Percentiles rank a stretch among this genome's conserved stretches.
These are phyloP conservation scores for Craspedostauros australis DNA, from an alignment of 108 stramenopile species.

Conservation along the genomic window DNA sequence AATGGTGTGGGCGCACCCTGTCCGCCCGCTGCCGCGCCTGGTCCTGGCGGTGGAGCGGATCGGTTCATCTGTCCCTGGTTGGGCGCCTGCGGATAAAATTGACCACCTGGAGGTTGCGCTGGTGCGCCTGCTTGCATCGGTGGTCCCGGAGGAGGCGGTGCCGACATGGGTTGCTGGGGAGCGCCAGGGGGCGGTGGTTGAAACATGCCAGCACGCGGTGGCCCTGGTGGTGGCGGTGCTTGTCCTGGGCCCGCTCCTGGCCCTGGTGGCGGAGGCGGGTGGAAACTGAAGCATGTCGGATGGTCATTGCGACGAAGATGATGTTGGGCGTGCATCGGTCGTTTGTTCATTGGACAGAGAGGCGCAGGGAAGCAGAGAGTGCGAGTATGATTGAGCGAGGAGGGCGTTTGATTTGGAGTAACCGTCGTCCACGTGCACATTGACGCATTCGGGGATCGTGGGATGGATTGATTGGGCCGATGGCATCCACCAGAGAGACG, in stretches of 20 bases:
- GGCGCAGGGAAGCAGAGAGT: no score
- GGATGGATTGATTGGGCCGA: no score
- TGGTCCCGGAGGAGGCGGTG: conserved; percentile 3
- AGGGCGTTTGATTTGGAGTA: no score
- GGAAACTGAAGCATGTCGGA: no score
- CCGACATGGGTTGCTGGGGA: conserved; percentile 8
- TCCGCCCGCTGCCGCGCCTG: conserved; percentile 15
- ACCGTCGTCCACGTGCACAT: no score
- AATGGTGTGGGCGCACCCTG: conserved; percentile 6
- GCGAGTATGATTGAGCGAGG: no score
- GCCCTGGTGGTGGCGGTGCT: conserved; percentile 4
- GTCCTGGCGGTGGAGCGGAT: neutral
- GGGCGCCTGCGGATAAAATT: neutral
- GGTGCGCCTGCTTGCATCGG: neutral
- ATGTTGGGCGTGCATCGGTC: no score
- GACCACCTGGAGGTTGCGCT: neutral
- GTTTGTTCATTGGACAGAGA: no score
- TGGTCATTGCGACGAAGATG: no score
- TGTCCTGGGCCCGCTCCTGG: conserved; percentile 7
- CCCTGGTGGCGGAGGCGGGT: conserved; percentile 6
- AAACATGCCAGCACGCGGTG: conserved; percentile 23
- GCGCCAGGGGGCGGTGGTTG: conserved; percentile 23
- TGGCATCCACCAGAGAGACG: no score
- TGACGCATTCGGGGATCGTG: no score
- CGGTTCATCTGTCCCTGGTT: neutral